These are phyloP conservation scores for Hyphopichia wangnamkhiaoensis DNA, from an alignment of 1,139 yeast species.

Conservation along the genomic window DNA sequence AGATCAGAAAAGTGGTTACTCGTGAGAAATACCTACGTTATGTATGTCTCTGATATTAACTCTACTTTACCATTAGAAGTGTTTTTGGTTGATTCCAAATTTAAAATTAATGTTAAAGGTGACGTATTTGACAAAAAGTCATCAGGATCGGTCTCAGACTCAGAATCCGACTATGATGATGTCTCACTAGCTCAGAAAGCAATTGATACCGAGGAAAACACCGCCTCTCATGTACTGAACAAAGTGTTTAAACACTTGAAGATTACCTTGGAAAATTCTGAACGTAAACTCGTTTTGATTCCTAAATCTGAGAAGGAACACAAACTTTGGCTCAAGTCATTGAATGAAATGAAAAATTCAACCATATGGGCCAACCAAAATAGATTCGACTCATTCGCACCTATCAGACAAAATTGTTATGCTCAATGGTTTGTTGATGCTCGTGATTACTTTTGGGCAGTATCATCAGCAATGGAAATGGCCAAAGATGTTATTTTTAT, in stretches of 20 bases:
- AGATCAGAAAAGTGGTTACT: slow-evolving; percentile 92
- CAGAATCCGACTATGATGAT: slow-evolving; percentile 51
- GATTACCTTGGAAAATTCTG: slow-evolving; percentile 75
- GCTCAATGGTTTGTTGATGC: slow-evolving; percentile 99
- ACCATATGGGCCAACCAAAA: slow-evolving; percentile 73
- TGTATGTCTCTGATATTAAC: slow-evolving; percentile 82
- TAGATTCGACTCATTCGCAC: slow-evolving; percentile 90
- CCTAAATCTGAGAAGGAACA: slow-evolving; percentile 74
- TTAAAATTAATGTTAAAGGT: slow-evolving; percentile 57
- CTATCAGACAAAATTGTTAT: slow-evolving; percentile 77
- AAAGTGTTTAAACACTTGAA: slow-evolving; percentile 46
- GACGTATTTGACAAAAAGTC: slow-evolving; percentile 23
- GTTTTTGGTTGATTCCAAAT: slow-evolving; percentile 74
- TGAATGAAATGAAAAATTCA: slow-evolving; percentile 65
- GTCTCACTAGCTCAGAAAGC: slow-evolving; percentile 30
- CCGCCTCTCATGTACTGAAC: slow-evolving; percentile 24
- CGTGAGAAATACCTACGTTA: slow-evolving; percentile 78
- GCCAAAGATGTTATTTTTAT: slow-evolving; percentile 93
- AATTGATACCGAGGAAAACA: slow-evolving; percentile 21
- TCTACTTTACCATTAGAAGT: slow-evolving; percentile 91
- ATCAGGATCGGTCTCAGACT: slow-evolving; percentile 23
- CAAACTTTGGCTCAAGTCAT: slow-evolving; percentile 73
- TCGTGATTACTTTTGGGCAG: slow-evolving; percentile 95
- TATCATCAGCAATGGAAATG: slow-evolving; percentile 87
- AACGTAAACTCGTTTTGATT: slow-evolving; percentile 72